A percentile compares a stretch with the other conserved stretches of the same genome.
These are phyloP conservation scores for Dendrobium nobile DNA, from an alignment of 106 monocot species.

Conservation along the genomic window DNA sequence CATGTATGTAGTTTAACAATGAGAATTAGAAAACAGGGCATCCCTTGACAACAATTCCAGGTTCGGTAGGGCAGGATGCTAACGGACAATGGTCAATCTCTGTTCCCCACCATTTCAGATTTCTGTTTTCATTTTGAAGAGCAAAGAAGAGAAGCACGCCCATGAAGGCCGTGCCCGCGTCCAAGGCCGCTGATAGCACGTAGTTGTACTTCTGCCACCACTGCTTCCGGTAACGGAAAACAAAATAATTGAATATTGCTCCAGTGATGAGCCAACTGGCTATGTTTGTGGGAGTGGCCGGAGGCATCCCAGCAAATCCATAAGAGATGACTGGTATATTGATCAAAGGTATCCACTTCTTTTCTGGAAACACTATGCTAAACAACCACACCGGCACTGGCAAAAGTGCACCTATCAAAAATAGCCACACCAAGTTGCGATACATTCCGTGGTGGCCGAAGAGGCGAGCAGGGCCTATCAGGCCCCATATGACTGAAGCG, in stretches of 20 bases:
- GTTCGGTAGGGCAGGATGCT: slow-evolving; percentile 74
- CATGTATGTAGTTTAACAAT: neutral
- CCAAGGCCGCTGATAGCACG: slow-evolving; percentile 74
- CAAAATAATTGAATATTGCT: slow-evolving; percentile 78
- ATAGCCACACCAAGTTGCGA: slow-evolving; percentile 77
- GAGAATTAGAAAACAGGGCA: slow-evolving; percentile 53
- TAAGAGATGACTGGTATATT: slow-evolving; percentile 84
- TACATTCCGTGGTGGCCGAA: slow-evolving; percentile 62
- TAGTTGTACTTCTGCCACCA: slow-evolving; percentile 96
- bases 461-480: slow-evolving; percentile 71
- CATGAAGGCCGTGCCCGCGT: slow-evolving; percentile 90
- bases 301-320: slow-evolving; percentile 90
- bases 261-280: slow-evolving; percentile 81
- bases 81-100: slow-evolving; percentile 75
- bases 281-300: slow-evolving; percentile 90
- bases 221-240: slow-evolving; percentile 57
- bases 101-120: slow-evolving; percentile 78
- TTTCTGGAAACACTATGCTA: slow-evolving; percentile 64
- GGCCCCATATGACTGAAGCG: slow-evolving; percentile 83
- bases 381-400: slow-evolving; percentile 73
- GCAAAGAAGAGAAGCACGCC: slow-evolving; percentile 76
- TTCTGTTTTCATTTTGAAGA: slow-evolving; percentile 48
- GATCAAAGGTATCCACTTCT: slow-evolving; percentile 85
- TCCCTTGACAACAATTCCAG: slow-evolving; percentile 52
- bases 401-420: slow-evolving; percentile 58